These are phyloP conservation scores for Penicillium cosmopolitanum DNA, from an alignment of 495 filamentous ascomycete species.

Conservation along the genomic window DNA sequence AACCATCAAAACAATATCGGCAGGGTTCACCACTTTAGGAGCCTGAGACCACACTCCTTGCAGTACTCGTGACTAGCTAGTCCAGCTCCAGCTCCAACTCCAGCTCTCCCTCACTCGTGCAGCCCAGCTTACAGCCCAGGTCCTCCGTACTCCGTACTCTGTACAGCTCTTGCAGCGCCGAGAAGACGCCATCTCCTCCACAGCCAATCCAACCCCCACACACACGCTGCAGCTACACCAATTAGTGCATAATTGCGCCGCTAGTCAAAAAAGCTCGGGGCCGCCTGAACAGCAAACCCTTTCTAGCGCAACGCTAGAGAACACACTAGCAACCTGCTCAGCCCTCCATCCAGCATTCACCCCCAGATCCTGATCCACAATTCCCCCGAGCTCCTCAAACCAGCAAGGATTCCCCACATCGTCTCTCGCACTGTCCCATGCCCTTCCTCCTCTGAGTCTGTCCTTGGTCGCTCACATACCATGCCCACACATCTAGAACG, in stretches of 20 bases:
- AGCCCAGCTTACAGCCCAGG: neutral
- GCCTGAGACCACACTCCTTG: neutral
- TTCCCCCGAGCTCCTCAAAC: constrained; percentile 21
- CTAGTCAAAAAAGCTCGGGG: neutral
- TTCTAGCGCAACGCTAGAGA: neutral
- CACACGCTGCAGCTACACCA: neutral
- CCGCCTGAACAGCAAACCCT: constrained; percentile 1
- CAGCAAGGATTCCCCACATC: constrained; percentile 21
- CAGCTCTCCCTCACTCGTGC: neutral
- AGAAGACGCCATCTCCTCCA: neutral
- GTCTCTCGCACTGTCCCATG: constrained; percentile 18
- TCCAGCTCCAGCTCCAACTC: neutral
- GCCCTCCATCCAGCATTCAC: neutral
- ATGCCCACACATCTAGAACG: constrained; percentile 9
- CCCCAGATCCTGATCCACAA: constrained; percentile 14
- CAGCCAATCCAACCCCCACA: constrained; percentile 3
- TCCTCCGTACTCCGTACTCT: neutral
- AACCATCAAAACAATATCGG: too few relatives aligned
- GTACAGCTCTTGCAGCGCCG: neutral
- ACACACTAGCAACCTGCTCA: neutral
- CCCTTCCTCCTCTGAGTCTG: constrained; percentile 3
- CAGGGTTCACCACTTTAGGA: neutral
- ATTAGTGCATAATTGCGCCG: neutral
- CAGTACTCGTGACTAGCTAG: neutral
- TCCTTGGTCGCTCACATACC: neutral